These are phyloP conservation scores for Teratosphaeria nubilosa DNA, from an alignment of 2,329 filamentous ascomycete genomes.

Conservation along the genomic window DNA sequence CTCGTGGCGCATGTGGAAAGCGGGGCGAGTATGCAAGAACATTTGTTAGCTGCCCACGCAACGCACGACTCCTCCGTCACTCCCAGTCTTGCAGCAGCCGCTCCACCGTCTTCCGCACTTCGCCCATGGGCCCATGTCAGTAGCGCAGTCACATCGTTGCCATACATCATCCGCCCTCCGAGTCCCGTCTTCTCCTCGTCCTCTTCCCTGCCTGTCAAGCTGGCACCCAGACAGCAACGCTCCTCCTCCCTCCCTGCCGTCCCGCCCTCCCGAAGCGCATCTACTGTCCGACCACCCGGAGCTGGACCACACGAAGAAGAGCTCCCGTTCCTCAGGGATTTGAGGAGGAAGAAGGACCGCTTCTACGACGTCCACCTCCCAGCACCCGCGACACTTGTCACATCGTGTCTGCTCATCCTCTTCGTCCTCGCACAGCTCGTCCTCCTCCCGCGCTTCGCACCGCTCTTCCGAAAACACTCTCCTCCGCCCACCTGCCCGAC, in stretches of 20 bases:
- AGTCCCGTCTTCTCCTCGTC: not conserved
- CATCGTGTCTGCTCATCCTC: slow-evolving; percentile 12
- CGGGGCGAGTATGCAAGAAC: not conserved
- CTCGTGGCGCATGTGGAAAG: not conserved
- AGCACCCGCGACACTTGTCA: slow-evolving; percentile 9
- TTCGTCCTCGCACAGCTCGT: slow-evolving; percentile 15
- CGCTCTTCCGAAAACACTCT: slow-evolving; percentile 12
- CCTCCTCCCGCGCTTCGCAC: slow-evolving; percentile 10
- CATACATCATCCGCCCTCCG: not conserved
- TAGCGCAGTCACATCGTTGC: not conserved
- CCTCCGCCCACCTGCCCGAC: slow-evolving; percentile 20
- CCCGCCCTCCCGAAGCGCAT: slow-evolving; percentile 3
- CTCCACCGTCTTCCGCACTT: not conserved
- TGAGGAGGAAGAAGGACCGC: slow-evolving; percentile 9
- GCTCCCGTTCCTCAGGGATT: slow-evolving; percentile 22
- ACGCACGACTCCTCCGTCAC: not conserved
- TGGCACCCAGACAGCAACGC: slow-evolving; percentile 9
- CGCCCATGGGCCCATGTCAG: not conserved
- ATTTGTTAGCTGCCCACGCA: not conserved
- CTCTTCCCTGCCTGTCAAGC: slow-evolving; percentile 4
- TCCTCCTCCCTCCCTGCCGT: slow-evolving; percentile 12
- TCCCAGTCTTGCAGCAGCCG: too few relatives aligned
- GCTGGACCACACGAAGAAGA: slow-evolving; percentile 8
- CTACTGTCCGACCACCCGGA: not conserved
- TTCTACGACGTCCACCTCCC: slow-evolving; percentile 1